phyloP scores from a whole-genome alignment of 306 rosid genomes.

The Cucurbita moschata region DNA sequence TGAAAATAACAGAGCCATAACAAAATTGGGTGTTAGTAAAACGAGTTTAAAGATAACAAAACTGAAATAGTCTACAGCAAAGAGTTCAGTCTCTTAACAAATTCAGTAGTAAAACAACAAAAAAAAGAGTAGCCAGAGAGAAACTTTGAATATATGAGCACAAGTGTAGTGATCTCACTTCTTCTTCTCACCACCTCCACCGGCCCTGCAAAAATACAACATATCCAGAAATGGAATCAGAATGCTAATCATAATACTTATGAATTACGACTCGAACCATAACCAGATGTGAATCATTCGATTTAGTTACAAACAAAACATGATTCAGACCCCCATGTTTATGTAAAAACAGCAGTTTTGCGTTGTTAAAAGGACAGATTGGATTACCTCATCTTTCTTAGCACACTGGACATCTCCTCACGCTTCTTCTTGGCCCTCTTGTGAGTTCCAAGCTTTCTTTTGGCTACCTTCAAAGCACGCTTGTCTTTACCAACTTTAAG shows the following conservation, averaged over 20 bases:
- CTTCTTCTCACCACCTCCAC: conserved; percentile 78
- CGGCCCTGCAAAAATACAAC: conserved; percentile 44
- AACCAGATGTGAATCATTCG: neutral
- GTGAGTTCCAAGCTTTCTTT: conserved; percentile 73
- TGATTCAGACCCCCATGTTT: neutral
- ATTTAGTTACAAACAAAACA: neutral
- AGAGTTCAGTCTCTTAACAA: neutral
- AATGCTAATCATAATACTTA: neutral
- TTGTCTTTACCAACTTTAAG: conserved; percentile 82
- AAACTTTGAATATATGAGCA: neutral
- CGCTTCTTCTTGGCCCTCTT: conserved; percentile 85
- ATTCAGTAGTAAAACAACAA: neutral
- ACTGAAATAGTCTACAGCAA: neutral
- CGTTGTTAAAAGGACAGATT: neutral
- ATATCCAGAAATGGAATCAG: neutral
- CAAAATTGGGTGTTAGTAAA: neutral
- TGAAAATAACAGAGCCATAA: neutral
- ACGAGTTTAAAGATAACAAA: neutral
- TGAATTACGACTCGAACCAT: neutral
- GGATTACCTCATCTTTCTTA: conserved; percentile 70
- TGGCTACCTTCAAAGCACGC: conserved; percentile 70
- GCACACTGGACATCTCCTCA: conserved; percentile 75
- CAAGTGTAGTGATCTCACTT: conserved; percentile 18
- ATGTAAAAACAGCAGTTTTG: neutral
- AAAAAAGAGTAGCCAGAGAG: neutral